These are phyloP conservation scores for Corynespora cassiicola DNA, from an alignment of 2,329 filamentous ascomycete genomes.

Conservation along the genomic window DNA sequence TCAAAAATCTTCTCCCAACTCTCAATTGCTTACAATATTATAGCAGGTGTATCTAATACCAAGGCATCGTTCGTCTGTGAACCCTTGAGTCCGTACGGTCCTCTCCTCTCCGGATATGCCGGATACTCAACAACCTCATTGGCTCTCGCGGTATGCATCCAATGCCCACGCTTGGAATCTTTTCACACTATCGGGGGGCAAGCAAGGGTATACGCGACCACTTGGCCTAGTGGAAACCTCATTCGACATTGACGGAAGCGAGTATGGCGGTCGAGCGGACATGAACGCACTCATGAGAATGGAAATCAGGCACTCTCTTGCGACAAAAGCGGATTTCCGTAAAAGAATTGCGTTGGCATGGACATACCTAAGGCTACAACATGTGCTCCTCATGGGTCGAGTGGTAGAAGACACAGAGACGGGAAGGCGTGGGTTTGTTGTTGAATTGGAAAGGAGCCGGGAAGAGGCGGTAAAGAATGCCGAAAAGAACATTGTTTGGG, in stretches of 20 bases:
- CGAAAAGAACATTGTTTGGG: constrained; percentile 40
- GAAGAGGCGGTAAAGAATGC: constrained; percentile 40
- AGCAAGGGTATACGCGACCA: constrained; percentile 40
- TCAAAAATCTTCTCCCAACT: too few species aligned
- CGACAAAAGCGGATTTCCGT: constrained; percentile 33
- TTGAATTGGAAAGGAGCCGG: constrained; percentile 36
- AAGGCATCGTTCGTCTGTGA: too few species aligned
- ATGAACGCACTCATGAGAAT: constrained; percentile 48
- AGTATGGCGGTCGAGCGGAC: constrained; percentile 54
- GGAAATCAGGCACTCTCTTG: constrained; percentile 40
- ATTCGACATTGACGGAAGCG: constrained; percentile 53
- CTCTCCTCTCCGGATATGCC: too few species aligned
- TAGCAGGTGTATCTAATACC: too few species aligned
- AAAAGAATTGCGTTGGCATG: constrained; percentile 48
- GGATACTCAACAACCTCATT: too few species aligned
- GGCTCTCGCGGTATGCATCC: constrained; percentile 49
- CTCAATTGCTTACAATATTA: too few species aligned
- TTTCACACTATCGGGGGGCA: constrained; percentile 15
- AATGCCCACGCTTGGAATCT: constrained; percentile 46
- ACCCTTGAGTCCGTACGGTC: too few species aligned
- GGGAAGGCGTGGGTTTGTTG: constrained; percentile 35
- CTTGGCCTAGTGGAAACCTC: constrained; percentile 52
- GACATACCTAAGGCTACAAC: constrained; percentile 46
- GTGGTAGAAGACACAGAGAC: constrained; percentile 24
- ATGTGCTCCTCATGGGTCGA: constrained; percentile 47